A percentile compares a stretch with the other conserved stretches of the same genome.
phyloP scores from a whole-genome alignment of 345 rosid species.

The Brassica napus region Da-Ae NC_063447.1:349501-350000 shows the following conservation, averaged over 20 bases:
- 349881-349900: conserved; percentile 83
- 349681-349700: not conserved
- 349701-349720: conserved; percentile 79
- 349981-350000: not conserved
- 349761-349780: conserved; percentile 42
- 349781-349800: conserved; percentile 13
- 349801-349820: not conserved
- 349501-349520: conserved; percentile 63
- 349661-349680: not conserved
- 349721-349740: conserved; percentile 72
- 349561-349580: conserved; percentile 89
- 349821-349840: not conserved
- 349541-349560: conserved; percentile 80
- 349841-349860: conserved; percentile 73
- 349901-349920: conserved; percentile 87
- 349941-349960: conserved; percentile 27
- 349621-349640: conserved; percentile 12
- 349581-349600: conserved; percentile 63
- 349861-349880: conserved; percentile 96
- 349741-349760: conserved; percentile 90
- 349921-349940: conserved; percentile 63
- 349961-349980: conserved; percentile 8
- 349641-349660: not conserved
- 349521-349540: conserved; percentile 59
- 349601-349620: conserved; percentile 47